Conservation (phyloP, 768 basidiomycete species). For the Leccinum subtestaceum region DNA sequence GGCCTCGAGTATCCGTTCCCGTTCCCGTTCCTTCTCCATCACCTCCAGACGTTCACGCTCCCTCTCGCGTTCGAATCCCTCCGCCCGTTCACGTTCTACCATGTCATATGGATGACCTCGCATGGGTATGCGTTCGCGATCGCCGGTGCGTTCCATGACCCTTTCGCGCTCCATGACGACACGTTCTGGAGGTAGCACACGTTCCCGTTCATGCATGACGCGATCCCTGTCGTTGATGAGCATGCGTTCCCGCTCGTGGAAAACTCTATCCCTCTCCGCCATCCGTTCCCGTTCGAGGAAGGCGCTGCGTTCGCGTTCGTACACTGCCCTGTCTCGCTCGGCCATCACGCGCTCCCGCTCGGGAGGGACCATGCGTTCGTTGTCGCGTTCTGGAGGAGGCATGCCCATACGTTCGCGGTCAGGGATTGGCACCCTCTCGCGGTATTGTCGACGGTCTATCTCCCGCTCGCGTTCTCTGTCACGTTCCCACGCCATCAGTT, state of each 20-base stretch:
- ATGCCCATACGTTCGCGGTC: constrained; percentile 17
- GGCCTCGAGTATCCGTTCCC: constrained; percentile 14
- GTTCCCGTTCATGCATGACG: constrained; percentile 24
- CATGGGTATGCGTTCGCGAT: constrained; percentile 26
- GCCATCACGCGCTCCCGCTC: constrained; percentile 25
- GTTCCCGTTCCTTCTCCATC: constrained; percentile 29
- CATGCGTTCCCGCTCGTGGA: constrained; percentile 25
- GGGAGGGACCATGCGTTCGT: constrained; percentile 13
- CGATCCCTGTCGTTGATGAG: constrained; percentile 25
- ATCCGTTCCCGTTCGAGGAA: constrained; percentile 24
- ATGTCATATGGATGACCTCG: constrained; percentile 21
- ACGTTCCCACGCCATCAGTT: constrained; percentile 27
- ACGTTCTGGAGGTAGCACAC: constrained; percentile 16
- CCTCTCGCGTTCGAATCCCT: constrained; percentile 33
- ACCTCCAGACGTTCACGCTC: constrained; percentile 31
- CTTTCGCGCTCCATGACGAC: constrained; percentile 23
- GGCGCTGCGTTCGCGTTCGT: constrained; percentile 27
- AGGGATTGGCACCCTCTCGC: constrained; percentile 20
- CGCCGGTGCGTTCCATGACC: constrained; percentile 20
- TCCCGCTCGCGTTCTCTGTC: constrained; percentile 28
- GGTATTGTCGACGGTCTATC: constrained; percentile 27
- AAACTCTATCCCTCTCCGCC: constrained; percentile 21
- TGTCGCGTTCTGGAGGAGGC: constrained; percentile 22
- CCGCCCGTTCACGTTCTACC: constrained; percentile 27
- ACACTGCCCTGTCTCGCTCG: constrained; percentile 22